phyloP scores from a whole-genome alignment of 495 filamentous ascomycete species.

The Penicillium psychrofluorescens region DNA sequence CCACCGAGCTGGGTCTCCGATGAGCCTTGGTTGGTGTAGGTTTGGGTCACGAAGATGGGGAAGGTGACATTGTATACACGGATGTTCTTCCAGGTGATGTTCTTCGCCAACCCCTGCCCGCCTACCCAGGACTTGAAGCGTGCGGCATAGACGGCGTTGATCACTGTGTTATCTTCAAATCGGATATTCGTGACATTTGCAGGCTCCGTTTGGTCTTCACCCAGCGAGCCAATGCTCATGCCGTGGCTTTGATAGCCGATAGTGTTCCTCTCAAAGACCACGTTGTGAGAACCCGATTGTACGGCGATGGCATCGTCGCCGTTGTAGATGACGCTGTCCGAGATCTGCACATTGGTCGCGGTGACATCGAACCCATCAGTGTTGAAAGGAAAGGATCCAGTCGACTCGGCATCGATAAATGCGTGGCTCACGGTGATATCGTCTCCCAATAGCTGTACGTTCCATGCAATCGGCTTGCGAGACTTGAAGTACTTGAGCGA shows the following conservation, averaged over 20 bases:
- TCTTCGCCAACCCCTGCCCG: conserved; percentile 31
- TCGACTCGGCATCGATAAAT: conserved; percentile 35
- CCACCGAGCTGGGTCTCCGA: conserved; percentile 14
- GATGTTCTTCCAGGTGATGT: conserved; percentile 37
- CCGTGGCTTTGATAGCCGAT: conserved; percentile 37
- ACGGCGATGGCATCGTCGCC: conserved; percentile 39
- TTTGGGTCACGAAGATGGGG: conserved; percentile 38
- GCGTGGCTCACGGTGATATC: conserved; percentile 29
- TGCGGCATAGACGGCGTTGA: conserved; percentile 30
- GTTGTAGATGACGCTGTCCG: conserved; percentile 33
- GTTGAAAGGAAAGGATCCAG: conserved; percentile 36
- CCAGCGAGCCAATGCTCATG: conserved; percentile 36
- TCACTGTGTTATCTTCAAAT: conserved; percentile 33
- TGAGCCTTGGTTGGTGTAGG: conserved; percentile 28
- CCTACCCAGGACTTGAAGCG: conserved; percentile 38
- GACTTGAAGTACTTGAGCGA: conserved; percentile 32
- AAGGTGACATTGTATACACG: conserved; percentile 37
- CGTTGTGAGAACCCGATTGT: conserved; percentile 24
- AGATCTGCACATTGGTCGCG: conserved; percentile 27
- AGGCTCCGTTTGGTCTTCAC: conserved; percentile 19
- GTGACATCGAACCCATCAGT: conserved; percentile 36
- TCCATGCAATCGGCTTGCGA: conserved; percentile 37
- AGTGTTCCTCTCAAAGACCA: conserved; percentile 25
- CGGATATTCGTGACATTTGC: conserved; percentile 31
- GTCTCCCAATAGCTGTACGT: conserved; percentile 26